Evolutionary conservation across 176 grass and related monocot genomes (phyloP).

Genomic region (Zizania latifolia): DNA sequence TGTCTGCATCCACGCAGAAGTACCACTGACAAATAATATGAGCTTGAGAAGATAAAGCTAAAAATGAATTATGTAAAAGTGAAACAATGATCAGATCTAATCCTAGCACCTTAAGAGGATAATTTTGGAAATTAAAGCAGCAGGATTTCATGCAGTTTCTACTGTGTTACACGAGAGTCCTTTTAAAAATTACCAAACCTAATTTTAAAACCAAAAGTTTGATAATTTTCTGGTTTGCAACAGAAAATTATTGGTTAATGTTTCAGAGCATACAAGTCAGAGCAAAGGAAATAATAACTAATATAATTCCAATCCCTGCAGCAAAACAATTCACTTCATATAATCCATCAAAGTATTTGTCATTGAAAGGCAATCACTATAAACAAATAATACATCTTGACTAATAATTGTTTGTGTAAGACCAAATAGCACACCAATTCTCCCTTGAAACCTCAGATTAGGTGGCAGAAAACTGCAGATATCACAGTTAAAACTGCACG

Average conservation of each 20-base stretch:
- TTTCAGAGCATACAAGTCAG: conserved; percentile 1
- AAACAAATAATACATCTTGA: not conserved
- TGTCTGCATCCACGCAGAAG: conserved; percentile 13
- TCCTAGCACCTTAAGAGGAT: not conserved
- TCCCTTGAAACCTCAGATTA: not conserved
- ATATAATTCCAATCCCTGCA: not conserved
- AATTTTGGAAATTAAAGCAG: not conserved
- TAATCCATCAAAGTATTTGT: not conserved
- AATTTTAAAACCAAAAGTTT: not conserved
- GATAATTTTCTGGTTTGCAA: not conserved
- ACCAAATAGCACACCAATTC: conserved; percentile 1
- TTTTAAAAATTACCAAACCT: not conserved
- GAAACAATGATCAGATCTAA: not conserved
- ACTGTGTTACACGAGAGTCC: not conserved
- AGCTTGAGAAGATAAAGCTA: conserved; percentile 11
- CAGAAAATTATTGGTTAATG: not conserved
- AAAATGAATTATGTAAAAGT: not conserved
- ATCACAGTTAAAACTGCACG: not conserved
- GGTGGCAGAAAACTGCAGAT: not conserved
- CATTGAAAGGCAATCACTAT: not conserved
- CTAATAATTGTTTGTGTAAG: not conserved
- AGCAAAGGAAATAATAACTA: not conserved
- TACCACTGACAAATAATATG: conserved; percentile 3
- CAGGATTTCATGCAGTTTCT: not conserved
- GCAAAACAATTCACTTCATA: not conserved